These are phyloP conservation scores for Lentinula novae-zelandiae DNA, from an alignment of 1,284 basidiomycete species.

Conservation along the genomic window DNA sequence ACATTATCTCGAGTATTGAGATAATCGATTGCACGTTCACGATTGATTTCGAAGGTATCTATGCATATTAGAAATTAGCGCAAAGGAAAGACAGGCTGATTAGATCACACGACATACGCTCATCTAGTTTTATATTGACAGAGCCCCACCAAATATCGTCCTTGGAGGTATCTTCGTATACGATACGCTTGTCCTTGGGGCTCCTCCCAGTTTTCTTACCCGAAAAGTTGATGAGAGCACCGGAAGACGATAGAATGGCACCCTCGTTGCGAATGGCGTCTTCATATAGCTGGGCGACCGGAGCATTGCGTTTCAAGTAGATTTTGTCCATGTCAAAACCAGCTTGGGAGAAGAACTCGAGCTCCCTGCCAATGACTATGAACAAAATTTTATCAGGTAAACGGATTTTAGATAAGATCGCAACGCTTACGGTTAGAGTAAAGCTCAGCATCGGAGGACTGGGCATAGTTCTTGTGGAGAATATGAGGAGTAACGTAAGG, in stretches of 20 bases:
- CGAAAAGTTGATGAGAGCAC: constrained; percentile 99
- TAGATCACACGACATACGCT: constrained; percentile 54
- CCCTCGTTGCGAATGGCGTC: constrained; percentile 98
- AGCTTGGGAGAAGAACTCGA: constrained; percentile 98
- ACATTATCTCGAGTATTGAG: constrained; percentile 98
- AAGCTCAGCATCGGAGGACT: constrained; percentile 61
- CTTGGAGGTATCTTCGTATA: constrained; percentile 96
- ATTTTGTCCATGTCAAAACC: constrained; percentile 97
- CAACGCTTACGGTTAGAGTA: constrained; percentile 51
- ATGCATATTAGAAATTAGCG: constrained; percentile 3
- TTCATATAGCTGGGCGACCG: constrained; percentile 95
- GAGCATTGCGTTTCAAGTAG: constrained; percentile 91
- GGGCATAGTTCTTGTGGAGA: constrained; percentile 79
- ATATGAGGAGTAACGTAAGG: constrained; percentile 84
- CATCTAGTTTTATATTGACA: constrained; percentile 99
- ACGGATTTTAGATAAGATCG: constrained; percentile 2
- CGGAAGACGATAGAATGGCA: constrained; percentile 93
- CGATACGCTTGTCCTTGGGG: constrained; percentile 99
- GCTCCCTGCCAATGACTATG: constrained; percentile 84
- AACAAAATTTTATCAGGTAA: not conserved
- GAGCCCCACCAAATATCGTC: constrained; percentile 99
- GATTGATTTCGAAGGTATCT: constrained; percentile 99
- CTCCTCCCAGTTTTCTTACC: constrained; percentile 99
- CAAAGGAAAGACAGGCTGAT: constrained; percentile 4
- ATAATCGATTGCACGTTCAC: constrained; percentile 99